Conservation (phyloP, 2,329 filamentous ascomycete species). For the Lithohypha guttulata region DNA sequence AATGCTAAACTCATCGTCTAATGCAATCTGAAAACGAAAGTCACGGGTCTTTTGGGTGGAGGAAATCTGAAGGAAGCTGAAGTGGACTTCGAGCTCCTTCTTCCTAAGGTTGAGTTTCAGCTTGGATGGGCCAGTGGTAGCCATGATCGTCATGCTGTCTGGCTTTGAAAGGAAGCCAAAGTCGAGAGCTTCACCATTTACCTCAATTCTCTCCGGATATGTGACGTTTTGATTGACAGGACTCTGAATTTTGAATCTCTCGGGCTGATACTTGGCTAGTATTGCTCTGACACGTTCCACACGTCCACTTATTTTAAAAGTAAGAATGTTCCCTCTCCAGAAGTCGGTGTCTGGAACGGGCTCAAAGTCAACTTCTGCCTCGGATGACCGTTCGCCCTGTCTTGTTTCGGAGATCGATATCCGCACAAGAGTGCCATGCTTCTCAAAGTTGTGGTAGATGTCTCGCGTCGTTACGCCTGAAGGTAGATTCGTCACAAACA, state of each 20-base stretch:
- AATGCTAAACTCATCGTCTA: conserved; percentile 18
- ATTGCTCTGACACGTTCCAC: conserved; percentile 9
- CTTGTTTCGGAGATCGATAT: conserved; percentile 46
- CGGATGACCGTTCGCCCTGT: conserved; percentile 30
- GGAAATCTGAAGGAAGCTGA: conserved; percentile 24
- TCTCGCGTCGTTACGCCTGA: conserved; percentile 26
- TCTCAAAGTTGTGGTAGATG: conserved; percentile 43
- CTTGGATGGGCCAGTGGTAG: conserved; percentile 2
- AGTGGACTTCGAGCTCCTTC: conserved; percentile 34
- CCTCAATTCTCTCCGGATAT: conserved; percentile 14
- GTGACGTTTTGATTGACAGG: conserved; percentile 13
- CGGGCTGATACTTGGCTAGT: conserved; percentile 2
- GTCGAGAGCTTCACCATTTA: neutral
- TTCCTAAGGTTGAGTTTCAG: conserved; percentile 33
- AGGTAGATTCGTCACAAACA: conserved; percentile 27
- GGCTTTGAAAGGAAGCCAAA: conserved; percentile 15
- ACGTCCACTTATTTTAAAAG: neutral
- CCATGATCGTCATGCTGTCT: conserved; percentile 16
- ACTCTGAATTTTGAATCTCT: conserved; percentile 9
- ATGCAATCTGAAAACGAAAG: conserved; percentile 20
- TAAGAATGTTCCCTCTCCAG: neutral
- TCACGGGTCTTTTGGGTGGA: conserved; percentile 11
- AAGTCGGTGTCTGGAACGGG: neutral
- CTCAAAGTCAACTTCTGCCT: conserved; percentile 33
- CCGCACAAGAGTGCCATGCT: conserved; percentile 42